Evolutionary conservation across 495 filamentous ascomycete genomes (phyloP), one percentile per base, ranked within the genome.

Genomic region (Neurospora tetraspora): DNA sequence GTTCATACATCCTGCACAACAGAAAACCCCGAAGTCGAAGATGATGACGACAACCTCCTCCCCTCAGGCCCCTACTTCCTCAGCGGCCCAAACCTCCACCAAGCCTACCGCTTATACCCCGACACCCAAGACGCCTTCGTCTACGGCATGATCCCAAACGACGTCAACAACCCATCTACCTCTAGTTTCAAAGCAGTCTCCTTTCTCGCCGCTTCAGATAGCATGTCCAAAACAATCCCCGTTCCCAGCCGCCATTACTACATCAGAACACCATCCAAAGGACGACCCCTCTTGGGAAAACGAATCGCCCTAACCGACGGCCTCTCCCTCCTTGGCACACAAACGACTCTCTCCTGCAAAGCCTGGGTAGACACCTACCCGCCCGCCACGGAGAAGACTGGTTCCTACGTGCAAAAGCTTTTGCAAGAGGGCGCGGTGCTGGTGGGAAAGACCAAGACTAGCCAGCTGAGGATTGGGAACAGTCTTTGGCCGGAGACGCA

Each of bases 231-330:
- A 20, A 68, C 39, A 0, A 75, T 79, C 12, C 74, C 81, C 23
- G 82, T 87, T 10, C 85, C 85, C 1, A 85, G 83, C 20, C 80
- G 83, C 16, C 76, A 85, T 3, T 86, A 85, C 4, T 86, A 85
- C 72, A 83, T 5, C 34, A 36, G 34, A 36, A 36, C 34, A 36
- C 34, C 34, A 36, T 36, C 34, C 34, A 36, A 36, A 36, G 34
- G 34, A 36, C 34, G 34, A 36, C 34, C 34, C 34, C 5, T 36
- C 34, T 5, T 36, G 34, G 42, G 82, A 8, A 76, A 81, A 12
- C 81, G 83, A 14, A 65, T 85, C 12, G 81, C 81, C 20, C 79
- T 88, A 18, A 86, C 85, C 70, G 86, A 88, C 42, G 82, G 84
- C 39, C 84, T 80, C 68, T 77, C 85, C 71, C 38, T 88, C 31